Base-by-base conservation (phyloP, 2,329 filamentous ascomycete species). In the Aspergillus fumigatus region DNA sequence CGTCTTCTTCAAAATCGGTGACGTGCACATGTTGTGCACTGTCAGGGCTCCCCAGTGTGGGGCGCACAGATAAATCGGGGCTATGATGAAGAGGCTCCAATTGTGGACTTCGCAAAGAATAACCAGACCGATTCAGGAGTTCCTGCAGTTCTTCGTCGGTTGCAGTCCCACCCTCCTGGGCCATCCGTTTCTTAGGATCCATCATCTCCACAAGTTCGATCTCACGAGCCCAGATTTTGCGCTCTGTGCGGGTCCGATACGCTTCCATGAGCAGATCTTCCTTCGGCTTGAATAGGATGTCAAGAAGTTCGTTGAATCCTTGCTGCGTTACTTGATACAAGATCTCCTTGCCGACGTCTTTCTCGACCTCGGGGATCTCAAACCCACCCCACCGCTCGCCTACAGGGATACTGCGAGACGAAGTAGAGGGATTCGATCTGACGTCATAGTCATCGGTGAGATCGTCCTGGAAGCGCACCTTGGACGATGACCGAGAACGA, bases 241-340 rank as follows among this genome's bases (percentile, higher is more conserved):
- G 84, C 55, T 84, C 79, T 9, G 77, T 75, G 59, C 82, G 84
- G 0, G 88, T 90, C 50, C 82, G 79, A 8, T 84, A 82, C 10
- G 86, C 87, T 54, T 85, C 81, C 57, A 94, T 75, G 1, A 91
- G 87, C 19, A 90, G 72, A 60, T 92, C 87, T 72, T 97, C 93
- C 62, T 88, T 88, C 4, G 82, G 80, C 63, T 88, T 88, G 77
- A 99, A 99, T 0, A 99, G 80, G 1, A 86, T 82, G 67, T 97
- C 90, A 0, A 99, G 83, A 2, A 97, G 79, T 73, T 97, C 92
- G 67, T 97, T 97, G 76, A 96, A 90, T 0, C 91, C 89, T 72
- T 96, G 89, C 72, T 97, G 92, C 0, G 90, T 92, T 32, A 95
- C 86, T 70, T 96, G 90, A 67, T 96, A 97, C 1, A 97, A 78